A percentile compares a stretch with the other conserved stretches of the same genome.
phyloP scores from a whole-genome alignment of 2,329 filamentous ascomycete species.

The Botryotinia narcissicola region DNA sequence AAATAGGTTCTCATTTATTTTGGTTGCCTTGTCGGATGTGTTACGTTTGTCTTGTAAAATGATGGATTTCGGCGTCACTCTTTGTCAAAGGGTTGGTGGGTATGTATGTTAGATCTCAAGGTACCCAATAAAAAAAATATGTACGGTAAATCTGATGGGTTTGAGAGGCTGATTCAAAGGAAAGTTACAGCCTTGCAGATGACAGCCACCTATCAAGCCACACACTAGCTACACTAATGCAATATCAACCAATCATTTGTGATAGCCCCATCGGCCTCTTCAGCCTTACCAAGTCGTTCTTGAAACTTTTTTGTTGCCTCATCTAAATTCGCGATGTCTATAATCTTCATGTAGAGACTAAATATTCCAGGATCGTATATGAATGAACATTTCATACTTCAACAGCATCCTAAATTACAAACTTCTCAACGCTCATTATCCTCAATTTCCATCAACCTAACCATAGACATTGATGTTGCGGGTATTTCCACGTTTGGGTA shows the following conservation, averaged over 20 bases:
- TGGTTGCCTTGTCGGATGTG: slow-evolving; percentile 5
- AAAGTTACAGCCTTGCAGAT: not conserved
- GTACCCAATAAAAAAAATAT: not conserved
- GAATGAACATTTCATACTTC: not conserved
- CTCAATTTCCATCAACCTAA: not conserved
- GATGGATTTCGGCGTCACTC: not conserved
- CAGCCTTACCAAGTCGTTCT: not conserved
- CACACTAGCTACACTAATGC: not conserved
- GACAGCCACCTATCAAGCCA: not conserved
- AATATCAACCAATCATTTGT: not conserved
- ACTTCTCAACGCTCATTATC: not conserved
- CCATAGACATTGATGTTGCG: slow-evolving; percentile 30
- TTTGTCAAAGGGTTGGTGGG: not conserved
- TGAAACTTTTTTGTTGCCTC: not conserved
- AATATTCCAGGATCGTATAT: not conserved
- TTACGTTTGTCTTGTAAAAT: not conserved
- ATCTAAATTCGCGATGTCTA: not conserved
- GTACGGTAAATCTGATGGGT: not conserved
- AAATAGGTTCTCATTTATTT: not conserved
- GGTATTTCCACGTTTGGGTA: slow-evolving; percentile 18
- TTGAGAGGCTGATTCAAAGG: not conserved
- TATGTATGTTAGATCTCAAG: slow-evolving; percentile 1
- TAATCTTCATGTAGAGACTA: not conserved
- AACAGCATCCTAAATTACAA: not conserved
- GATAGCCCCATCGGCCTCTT: not conserved